Evolutionary conservation across 352 stramenopile genomes (phyloP), one percentile per base, ranked within the genome.

Genomic region (Globisporangium carolinianum): DNA sequence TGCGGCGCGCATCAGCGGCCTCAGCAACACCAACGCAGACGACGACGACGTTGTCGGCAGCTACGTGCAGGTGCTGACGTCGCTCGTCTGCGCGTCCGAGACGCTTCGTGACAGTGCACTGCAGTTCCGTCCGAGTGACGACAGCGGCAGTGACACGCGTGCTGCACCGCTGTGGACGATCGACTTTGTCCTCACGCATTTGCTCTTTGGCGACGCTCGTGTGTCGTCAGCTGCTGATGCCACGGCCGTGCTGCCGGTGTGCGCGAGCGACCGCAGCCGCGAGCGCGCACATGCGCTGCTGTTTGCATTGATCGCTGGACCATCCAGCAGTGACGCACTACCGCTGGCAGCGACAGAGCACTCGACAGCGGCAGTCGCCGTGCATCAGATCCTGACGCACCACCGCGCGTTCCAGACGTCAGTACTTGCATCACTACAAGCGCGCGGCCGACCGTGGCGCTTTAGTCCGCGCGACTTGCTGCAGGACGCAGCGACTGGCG

Each of bases 371-470:
- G n/a, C 8, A 8, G 14, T 47, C 12, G 32, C 35, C 5, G 4
- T 53, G 17, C 36, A n/a, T 14, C 18, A 32, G 38, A 7, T 55
- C 3, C 17, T 65, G 49, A 51, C 52, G 49, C 36, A 15, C 35
- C 53, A 57, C 11, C 17, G 47, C 39, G 54, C 15, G 8, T 78
- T 69, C 15, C 76, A 82, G 54, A 17, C 14, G 5, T 56, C 53
- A 0, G 71, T 81, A 0, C 15, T 75, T 2, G 42, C 66, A 10
- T 52, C 59, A 3, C 51, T 87, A 0, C 69, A 72, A 54, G 1
- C 24, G 11, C 45, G 61, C 46, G 83, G 76, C 15, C 68, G 78
- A 6, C 81, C 79, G 32, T 93, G 83, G 83, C 79, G 80, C 53
- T 84, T 80, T 48, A 39, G 52, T 2, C 77, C 83, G 6, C 35